Evolutionary conservation across 768 basidiomycete species (phyloP), one percentile per base, ranked within the genome.

Genomic region (Mycena chlorophos): DNA sequence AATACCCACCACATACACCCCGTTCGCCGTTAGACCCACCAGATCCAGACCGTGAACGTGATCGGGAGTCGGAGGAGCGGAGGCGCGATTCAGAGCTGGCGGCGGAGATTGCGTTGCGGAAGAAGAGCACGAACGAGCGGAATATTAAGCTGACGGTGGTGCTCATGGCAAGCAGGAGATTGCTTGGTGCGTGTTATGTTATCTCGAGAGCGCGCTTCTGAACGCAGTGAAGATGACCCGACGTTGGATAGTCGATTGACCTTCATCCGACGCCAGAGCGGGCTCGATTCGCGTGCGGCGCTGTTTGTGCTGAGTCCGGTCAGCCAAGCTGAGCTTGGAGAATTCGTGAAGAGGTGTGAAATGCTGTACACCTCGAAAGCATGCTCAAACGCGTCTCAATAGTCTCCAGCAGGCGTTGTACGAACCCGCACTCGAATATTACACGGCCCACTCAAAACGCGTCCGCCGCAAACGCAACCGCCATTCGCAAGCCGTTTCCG

Each of bases 301-400:
- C 75, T 98, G 12, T 99, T 98, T 66, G 96, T 98, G 19, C 79
- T 98, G 19, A 94, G 93, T 61, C 97, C 97, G 22, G 94, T 99
- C 29, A 86, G 87, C 31, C 77, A 80, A n/a, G 72, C 82, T 4
- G 94, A 98, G 69, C 80, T 99, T 20, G 80, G 80, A 28, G 95
- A 98, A 55, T 99, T 99, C 66, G 87, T 94, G 5, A 79, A 78
- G 63, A 93, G 91, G 91, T 90, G 59, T 25, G 53, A 34, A 4
- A 14, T 46, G 6, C 29, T 13, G 22, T 50, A 57, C 28, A 39
- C 29, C 27, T 50, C 16, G 17, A 30, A 30, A 31, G 26, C 57
- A 14, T 62, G 45, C 46, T 26, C 39, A 61, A 34, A 37, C 23
- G 34, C 22, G 50, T 60, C 16, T 64, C n/a, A n/a, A 23, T 57